Evolutionary conservation across 805 yeast genomes (phyloP), one percentile per base, ranked within the genome.

Genomic region (Saturnispora galanensis): DNA sequence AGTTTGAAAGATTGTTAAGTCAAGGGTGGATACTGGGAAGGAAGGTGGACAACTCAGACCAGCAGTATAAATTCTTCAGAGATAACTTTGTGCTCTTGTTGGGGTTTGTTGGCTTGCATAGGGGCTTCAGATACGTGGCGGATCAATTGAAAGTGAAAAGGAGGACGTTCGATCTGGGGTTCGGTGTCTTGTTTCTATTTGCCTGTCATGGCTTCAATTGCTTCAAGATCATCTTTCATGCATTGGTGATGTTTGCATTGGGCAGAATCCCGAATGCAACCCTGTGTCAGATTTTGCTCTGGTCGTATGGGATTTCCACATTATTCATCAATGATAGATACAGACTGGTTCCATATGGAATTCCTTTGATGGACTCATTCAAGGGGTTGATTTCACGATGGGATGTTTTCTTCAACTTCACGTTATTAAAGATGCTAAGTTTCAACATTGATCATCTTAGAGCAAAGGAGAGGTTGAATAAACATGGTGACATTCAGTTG

Each of bases 351-450:
- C 73, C 73, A 17, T 71, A 74, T 39, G 80, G 76, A 0, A 53
- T 57, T 9, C 58, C 68, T 0, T 64, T 73, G 32, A 60, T 84
- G 53, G 95, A 87, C 55, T 72, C 74, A 0, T 81, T 74, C 53
- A 72, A 73, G 39, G 97, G 97, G 1, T 72, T 89, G 11, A 80
- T 93, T 49, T 70, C 78, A 13, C 73, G 97, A 54, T 93, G 99
- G 99, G 97, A 93, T 58, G 97, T 93, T 3, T 86, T 84, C 54
- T 93, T 79, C 71, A 93, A 93, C 64, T 88, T 94, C 63, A 82
- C 95, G 1, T 66, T 90, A 48, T 70, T 93, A 44, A 73, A 97
- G 56, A 77, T 88, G 73, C 65, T 93, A 38, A 85, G 96, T 47
- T 93, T 73, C 62, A 84, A 85, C 51, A 58, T 85, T 50, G 99